These are phyloP conservation scores for Zygotorulaspora sp. DNA, from an alignment of 805 yeast species.

Conservation along the genomic window DNA sequence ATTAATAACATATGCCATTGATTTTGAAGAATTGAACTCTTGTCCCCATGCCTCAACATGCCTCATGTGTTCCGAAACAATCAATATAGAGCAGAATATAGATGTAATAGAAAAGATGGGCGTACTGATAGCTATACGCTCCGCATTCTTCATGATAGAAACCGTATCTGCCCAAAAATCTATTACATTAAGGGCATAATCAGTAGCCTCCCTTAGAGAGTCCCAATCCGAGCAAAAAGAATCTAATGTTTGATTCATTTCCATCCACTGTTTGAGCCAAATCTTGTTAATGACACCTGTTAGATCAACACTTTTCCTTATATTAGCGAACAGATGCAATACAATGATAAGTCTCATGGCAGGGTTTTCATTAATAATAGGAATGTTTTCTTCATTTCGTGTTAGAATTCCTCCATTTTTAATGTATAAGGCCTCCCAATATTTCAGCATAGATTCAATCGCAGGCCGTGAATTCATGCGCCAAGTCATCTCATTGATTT, in stretches of 20 bases:
- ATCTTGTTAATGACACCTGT: slow-evolving; percentile 58
- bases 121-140: slow-evolving; percentile 62
- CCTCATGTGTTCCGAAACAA: slow-evolving; percentile 59
- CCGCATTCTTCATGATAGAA: slow-evolving; percentile 60
- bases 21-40: slow-evolving; percentile 26
- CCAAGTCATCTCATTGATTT: slow-evolving; percentile 57
- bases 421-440: slow-evolving; percentile 64
- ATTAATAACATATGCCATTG: slow-evolving; percentile 31
- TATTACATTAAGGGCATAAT: slow-evolving; percentile 53
- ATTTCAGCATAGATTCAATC: slow-evolving; percentile 51
- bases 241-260: slow-evolving; percentile 53
- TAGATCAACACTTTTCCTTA: slow-evolving; percentile 56
- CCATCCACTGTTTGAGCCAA: slow-evolving; percentile 63
- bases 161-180: slow-evolving; percentile 70
- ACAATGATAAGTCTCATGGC: slow-evolving; percentile 64
- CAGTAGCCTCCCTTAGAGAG: slow-evolving; percentile 59
- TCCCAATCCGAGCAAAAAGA: slow-evolving; percentile 51
- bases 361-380: slow-evolving; percentile 46
- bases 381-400: slow-evolving; percentile 41
- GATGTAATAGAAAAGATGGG: slow-evolving; percentile 75
- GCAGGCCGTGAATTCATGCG: slow-evolving; percentile 56
- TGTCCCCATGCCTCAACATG: slow-evolving; percentile 52
- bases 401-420: slow-evolving; percentile 59
- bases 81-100: slow-evolving; percentile 55
- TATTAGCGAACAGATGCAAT: slow-evolving; percentile 59